Evolutionary conservation across 2,329 filamentous ascomycete species (phyloP).

Genomic region (Penicillium sp.): DNA sequence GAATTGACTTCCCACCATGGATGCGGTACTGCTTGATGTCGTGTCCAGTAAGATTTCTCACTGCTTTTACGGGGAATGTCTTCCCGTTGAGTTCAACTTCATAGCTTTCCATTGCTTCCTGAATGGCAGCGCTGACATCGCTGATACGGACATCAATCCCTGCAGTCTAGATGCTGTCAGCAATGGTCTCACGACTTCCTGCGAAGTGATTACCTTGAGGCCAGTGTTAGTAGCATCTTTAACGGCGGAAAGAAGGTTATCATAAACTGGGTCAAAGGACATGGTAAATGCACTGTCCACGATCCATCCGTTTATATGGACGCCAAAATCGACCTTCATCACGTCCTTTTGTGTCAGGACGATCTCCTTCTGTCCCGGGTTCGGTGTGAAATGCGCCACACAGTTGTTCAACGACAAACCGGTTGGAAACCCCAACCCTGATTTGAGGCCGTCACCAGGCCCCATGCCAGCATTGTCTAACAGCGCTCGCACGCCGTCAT

Average conservation of each 20-base stretch:
- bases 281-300: constrained; percentile 83
- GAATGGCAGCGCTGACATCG: constrained; percentile 62
- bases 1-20: constrained; percentile 61
- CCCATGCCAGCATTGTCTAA: constrained; percentile 58
- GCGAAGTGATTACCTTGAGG: constrained; percentile 43
- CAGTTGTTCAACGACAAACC: constrained; percentile 60
- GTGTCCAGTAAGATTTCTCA: constrained; percentile 61
- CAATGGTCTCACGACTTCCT: constrained; percentile 9
- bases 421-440: constrained; percentile 62
- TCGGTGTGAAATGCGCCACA: constrained; percentile 63
- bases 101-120: constrained; percentile 67
- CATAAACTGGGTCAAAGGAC: constrained; percentile 74
- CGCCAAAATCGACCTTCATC: constrained; percentile 82
- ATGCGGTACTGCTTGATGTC: constrained; percentile 60
- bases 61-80: constrained; percentile 59
- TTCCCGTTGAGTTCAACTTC: constrained; percentile 61
- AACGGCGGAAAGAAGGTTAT: constrained; percentile 74
- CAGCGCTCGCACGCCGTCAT: constrained; percentile 59
- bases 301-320: constrained; percentile 79
- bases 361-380: constrained; percentile 68
- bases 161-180: constrained; percentile 44
- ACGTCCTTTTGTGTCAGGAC: constrained; percentile 75
- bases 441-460: constrained; percentile 55
- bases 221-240: constrained; percentile 54
- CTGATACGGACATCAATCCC: constrained; percentile 60